A percentile compares a stretch with the other conserved stretches of the same genome.
phyloP scores from a whole-genome alignment of 148 eudicot genomes.

The Chenopodium quinoa region DNA sequence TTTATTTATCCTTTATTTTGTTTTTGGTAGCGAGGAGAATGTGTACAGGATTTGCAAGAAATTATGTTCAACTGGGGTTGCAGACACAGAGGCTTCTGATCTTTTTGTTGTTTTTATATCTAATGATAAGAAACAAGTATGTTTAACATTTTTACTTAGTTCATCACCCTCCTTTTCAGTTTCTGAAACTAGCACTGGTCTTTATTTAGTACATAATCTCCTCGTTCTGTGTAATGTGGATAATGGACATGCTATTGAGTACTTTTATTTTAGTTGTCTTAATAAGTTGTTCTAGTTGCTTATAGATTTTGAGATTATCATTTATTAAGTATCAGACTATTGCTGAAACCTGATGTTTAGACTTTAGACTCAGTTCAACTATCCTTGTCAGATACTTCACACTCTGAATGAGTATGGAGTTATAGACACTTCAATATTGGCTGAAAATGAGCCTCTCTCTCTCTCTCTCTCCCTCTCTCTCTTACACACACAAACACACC shows the following conservation, averaged over 20 bases:
- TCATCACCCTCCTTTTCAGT: background rate
- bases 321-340: background rate
- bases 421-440: background rate
- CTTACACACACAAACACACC: too few relatives aligned
- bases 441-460: background rate
- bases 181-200: background rate
- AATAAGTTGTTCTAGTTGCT: background rate
- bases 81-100: constrained; percentile 62
- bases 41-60: constrained; percentile 77
- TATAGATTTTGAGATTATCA: background rate
- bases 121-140: constrained; percentile 83
- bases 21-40: constrained; percentile 69
- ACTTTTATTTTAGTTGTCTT: background rate
- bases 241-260: background rate
- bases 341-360: background rate
- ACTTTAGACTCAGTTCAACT: background rate
- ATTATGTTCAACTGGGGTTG: constrained; percentile 48
- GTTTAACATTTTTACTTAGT: constrained; percentile 12
- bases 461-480: too few relatives aligned
- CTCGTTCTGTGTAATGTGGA: background rate
- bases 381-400: background rate
- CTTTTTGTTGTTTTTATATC: constrained; percentile 82
- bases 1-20: constrained; percentile 11
- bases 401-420: background rate
- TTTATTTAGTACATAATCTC: background rate